Evolutionary conservation across 2,329 filamentous ascomycete species (phyloP).

Genomic region (Atkinsonella hypoxylon): DNA sequence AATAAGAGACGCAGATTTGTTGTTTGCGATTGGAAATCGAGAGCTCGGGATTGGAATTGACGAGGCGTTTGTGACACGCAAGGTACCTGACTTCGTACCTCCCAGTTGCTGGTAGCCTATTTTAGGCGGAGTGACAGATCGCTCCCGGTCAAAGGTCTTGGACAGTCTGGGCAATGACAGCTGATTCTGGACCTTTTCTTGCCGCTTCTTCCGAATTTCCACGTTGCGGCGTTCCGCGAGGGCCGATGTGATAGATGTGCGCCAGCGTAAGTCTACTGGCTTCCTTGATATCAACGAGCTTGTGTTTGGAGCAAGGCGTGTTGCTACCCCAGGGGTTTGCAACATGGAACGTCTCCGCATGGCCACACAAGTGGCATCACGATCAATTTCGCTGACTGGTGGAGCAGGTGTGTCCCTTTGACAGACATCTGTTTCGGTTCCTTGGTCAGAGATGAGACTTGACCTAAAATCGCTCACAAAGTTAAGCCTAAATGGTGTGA

Average conservation of each 20-base stretch:
- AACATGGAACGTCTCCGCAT: slow-evolving; percentile 35
- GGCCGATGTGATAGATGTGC: not conserved
- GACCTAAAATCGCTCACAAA: slow-evolving; percentile 10
- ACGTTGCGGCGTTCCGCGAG: not conserved
- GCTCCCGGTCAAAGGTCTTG: slow-evolving; percentile 10
- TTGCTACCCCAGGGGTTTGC: slow-evolving; percentile 38
- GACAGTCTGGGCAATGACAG: slow-evolving; percentile 21
- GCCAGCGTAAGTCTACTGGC: slow-evolving; percentile 6
- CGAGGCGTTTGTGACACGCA: slow-evolving; percentile 50
- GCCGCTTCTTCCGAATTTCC: not conserved
- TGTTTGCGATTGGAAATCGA: not conserved
- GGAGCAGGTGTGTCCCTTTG: not conserved
- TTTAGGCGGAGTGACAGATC: slow-evolving; percentile 33
- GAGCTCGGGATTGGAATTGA: slow-evolving; percentile 33
- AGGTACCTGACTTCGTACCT: slow-evolving; percentile 48
- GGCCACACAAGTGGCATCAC: slow-evolving; percentile 28
- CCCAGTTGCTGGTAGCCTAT: slow-evolving; percentile 48
- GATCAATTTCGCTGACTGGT: not conserved
- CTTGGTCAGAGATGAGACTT: not conserved
- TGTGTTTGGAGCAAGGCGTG: slow-evolving; percentile 12
- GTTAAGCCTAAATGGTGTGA: slow-evolving; percentile 1
- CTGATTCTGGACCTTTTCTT: slow-evolving; percentile 12
- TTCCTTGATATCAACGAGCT: slow-evolving; percentile 4
- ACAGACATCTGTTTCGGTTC: not conserved
- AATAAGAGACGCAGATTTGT: not conserved